Evolutionary conservation across 345 rosid genomes (phyloP).

Genomic region (Eucalyptus fibrosa): DNA sequence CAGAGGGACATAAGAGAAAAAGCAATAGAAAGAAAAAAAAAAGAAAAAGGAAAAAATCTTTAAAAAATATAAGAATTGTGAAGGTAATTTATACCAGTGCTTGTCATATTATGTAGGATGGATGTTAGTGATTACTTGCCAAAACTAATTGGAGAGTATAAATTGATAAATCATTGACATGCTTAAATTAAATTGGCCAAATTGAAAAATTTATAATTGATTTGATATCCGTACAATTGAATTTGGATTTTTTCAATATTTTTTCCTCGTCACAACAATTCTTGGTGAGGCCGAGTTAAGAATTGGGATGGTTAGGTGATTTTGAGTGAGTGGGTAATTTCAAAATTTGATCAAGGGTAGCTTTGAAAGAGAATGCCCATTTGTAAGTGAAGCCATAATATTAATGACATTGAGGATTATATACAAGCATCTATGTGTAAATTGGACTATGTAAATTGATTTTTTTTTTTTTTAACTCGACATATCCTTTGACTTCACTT

Average conservation of each 20-base stretch:
- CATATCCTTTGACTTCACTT: no score
- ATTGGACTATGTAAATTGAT: neutral
- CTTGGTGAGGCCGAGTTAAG: neutral
- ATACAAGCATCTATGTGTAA: neutral
- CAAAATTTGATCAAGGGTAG: neutral
- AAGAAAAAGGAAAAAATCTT: no score
- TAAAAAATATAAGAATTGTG: neutral
- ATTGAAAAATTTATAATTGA: accelerated
- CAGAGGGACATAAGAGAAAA: neutral
- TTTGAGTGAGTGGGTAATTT: neutral
- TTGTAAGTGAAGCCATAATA: neutral
- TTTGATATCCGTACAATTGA: accelerated
- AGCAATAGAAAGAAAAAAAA: neutral
- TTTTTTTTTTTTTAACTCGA: neutral
- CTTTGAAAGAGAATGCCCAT: neutral
- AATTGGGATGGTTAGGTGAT: neutral
- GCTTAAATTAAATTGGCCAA: neutral
- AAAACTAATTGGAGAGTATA: accelerated
- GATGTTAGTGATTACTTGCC: accelerated
- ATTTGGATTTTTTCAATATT: neutral
- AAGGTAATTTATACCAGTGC: accelerated
- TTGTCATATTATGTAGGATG: accelerated
- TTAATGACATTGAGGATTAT: neutral
- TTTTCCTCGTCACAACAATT: neutral
- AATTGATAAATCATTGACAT: neutral